Base-by-base conservation (phyloP, 2,329 filamentous ascomycete genomes). In the Colletotrichum melonis region DNA sequence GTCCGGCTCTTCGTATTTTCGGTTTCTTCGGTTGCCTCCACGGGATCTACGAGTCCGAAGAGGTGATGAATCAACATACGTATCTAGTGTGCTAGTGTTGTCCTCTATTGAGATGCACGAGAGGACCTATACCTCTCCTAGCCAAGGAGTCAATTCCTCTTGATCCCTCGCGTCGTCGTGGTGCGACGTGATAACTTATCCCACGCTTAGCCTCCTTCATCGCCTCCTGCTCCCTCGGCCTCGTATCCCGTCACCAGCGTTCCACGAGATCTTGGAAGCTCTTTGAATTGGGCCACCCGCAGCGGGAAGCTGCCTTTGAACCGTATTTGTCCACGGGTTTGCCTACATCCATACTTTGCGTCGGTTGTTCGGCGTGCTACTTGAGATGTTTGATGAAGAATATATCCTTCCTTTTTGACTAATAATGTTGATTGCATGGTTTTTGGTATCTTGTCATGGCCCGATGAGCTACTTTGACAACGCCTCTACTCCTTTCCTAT, bases 381-480 rank as follows among this genome's bases (percentile, higher is more conserved):
- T 42, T 19, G 38, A 42, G 19, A 7, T 42, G 38, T 7, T n/a
- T 22, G 42, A n/a, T n/a, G 42, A 49, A 49, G 8, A 22, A 19
- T 19, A 9, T 49, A 7, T 49, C 19, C 19, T n/a, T 22, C 16
- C 7, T 49, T n/a, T 22, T 5, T 49, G 19, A 22, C 42, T 49
- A 11, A 22, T 49, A n/a, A 49, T 49, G 19, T 49, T n/a, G 42
- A 11, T n/a, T 22, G 19, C 19, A 32, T 11, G 49, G 32, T 32
- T 42, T 70, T 70, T 73, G 71, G 67, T 73, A 73, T 66, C 60
- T 66, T 57, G 24, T 65, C 22, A 46, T 71, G 54, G 35, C 42
- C 30, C n/a, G 19, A 49, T 22, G 19, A 42, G 38, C 38, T 42
- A 42, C 42, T n/a, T 22, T 49, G 42, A n/a, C 42, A 49, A 49